These are phyloP conservation scores for Petrea volubilis DNA, from an alignment of 257 asterid genomes.

Conservation along the genomic window DNA sequence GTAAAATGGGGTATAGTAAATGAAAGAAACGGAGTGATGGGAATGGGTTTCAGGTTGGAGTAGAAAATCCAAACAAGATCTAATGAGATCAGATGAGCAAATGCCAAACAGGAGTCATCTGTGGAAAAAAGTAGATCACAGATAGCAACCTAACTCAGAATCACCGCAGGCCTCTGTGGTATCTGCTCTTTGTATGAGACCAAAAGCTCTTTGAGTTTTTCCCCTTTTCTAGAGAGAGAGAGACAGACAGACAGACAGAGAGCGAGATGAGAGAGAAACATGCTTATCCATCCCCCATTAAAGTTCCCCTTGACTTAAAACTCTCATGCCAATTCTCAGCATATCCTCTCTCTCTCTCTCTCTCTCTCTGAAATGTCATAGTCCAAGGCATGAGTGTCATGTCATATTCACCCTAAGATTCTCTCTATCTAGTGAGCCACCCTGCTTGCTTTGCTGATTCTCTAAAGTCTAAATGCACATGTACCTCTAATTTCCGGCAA, in stretches of 20 bases:
- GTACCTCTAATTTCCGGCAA: background rate
- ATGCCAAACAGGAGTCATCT: constrained; percentile 38
- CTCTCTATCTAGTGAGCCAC: constrained; percentile 14
- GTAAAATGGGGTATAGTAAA: background rate
- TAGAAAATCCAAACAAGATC: constrained; percentile 52
- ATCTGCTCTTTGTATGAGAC: constrained; percentile 17
- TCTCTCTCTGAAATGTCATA: constrained; percentile 37
- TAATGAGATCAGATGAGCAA: constrained; percentile 24
- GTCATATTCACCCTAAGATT: constrained; percentile 47
- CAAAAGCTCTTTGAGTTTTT: constrained; percentile 29
- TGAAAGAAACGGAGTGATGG: background rate
- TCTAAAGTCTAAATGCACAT: background rate
- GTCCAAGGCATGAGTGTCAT: constrained; percentile 50
- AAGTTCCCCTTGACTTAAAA: constrained; percentile 38
- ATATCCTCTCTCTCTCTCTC: background rate
- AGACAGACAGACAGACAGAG: background rate
- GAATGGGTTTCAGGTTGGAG: background rate
- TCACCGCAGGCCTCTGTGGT: constrained; percentile 24
- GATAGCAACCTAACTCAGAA: constrained; percentile 36
- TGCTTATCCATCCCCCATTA: constrained; percentile 2
- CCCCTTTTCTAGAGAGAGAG: constrained; percentile 20
- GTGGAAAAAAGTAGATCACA: constrained; percentile 34
- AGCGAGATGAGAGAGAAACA: background rate
- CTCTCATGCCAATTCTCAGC: constrained; percentile 39
- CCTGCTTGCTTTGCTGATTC: background rate